These are phyloP conservation scores for Graphilbum fragrans DNA, from an alignment of 2,329 filamentous ascomycete species.

Conservation along the genomic window DNA sequence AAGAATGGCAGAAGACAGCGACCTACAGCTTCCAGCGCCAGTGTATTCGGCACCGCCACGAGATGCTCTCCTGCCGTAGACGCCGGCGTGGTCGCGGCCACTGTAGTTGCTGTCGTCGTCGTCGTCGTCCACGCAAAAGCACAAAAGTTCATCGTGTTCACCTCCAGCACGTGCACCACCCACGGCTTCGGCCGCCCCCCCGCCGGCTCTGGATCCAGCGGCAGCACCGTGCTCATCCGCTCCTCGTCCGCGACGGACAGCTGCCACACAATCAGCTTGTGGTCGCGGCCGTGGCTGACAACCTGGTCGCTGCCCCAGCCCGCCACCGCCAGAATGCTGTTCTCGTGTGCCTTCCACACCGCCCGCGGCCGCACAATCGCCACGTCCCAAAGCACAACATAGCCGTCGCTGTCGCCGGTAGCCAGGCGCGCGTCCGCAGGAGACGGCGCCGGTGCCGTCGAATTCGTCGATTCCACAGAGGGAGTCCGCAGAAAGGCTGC, in stretches of 20 bases:
- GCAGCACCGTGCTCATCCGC: conserved; percentile 54
- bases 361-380: conserved; percentile 67
- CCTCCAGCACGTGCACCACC: conserved; percentile 71
- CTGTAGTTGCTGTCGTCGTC: not conserved
- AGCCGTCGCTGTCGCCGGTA: conserved; percentile 84
- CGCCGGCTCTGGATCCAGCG: conserved; percentile 43
- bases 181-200: conserved; percentile 54
- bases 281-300: conserved; percentile 78
- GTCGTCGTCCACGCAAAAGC: conserved; percentile 53
- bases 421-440: conserved; percentile 62
- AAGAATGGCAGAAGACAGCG: not conserved
- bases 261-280: conserved; percentile 78
- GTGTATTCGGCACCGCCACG: conserved; percentile 69
- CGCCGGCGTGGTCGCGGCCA: not conserved
- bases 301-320: conserved; percentile 62
- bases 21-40: conserved; percentile 57
- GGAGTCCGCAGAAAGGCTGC: conserved; percentile 8
- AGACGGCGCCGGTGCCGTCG: conserved; percentile 26
- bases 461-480: no score
- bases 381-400: conserved; percentile 76
- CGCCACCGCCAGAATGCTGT: conserved; percentile 61
- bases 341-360: conserved; percentile 78
- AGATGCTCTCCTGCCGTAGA: conserved; percentile 26
- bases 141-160: conserved; percentile 95
- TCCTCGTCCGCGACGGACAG: conserved; percentile 48